Conservation (phyloP, 2,329 filamentous ascomycete species). For the Fusarium sp. region DNA sequence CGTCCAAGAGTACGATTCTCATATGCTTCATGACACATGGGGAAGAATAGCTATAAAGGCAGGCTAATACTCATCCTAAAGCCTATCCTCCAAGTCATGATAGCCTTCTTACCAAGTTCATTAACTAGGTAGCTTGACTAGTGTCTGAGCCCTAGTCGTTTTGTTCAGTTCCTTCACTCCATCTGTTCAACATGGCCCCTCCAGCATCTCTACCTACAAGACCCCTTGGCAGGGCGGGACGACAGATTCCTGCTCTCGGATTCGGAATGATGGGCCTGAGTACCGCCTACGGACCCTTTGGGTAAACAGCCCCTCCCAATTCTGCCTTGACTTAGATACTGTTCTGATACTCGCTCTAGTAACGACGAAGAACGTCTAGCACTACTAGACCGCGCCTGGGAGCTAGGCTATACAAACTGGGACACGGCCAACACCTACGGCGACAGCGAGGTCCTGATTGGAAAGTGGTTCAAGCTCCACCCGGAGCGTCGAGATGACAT, state of each 20-base stretch:
- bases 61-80: rapidly evolving
- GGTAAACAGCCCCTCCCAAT: rapidly evolving
- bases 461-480: not conserved
- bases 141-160: too few species aligned
- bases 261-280: not conserved
- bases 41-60: not conserved
- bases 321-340: rapidly evolving
- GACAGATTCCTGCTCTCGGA: not conserved
- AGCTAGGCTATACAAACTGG: not conserved
- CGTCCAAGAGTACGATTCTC: rapidly evolving
- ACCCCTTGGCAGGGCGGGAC: not conserved
- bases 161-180: too few species aligned
- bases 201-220: not conserved
- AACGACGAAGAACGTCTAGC: not conserved
- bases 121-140: too few species aligned
- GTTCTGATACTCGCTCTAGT: rapidly evolving
- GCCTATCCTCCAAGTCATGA: rapidly evolving
- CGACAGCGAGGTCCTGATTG: not conserved
- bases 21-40: not conserved
- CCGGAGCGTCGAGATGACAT: not conserved
- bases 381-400: not conserved
- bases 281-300: not conserved
- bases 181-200: not conserved
- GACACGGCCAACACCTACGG: not conserved
- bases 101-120: rapidly evolving